Evolutionary conservation across 2,329 filamentous ascomycete species (phyloP).

Genomic region (Gremmenia infestans): DNA sequence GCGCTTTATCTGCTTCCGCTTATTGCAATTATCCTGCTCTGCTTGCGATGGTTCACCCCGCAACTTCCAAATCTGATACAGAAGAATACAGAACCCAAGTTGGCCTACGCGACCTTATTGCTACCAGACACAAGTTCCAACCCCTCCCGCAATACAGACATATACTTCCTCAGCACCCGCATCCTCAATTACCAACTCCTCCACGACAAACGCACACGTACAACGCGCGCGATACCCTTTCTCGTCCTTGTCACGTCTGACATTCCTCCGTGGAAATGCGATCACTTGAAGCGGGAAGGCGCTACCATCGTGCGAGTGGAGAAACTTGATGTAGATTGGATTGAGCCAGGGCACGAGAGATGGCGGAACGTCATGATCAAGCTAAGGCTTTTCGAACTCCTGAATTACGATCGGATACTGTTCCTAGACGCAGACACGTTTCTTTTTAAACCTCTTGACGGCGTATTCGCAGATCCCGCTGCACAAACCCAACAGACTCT

Average conservation of each 20-base stretch:
- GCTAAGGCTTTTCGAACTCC: slow-evolving; percentile 32
- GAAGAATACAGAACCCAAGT: not conserved
- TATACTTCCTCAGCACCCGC: slow-evolving; percentile 33
- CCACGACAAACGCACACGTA: slow-evolving; percentile 29
- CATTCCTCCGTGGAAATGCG: slow-evolving; percentile 21
- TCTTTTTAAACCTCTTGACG: slow-evolving; percentile 29
- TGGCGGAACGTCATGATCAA: slow-evolving; percentile 32
- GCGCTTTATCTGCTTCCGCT: not conserved
- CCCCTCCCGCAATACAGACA: not conserved
- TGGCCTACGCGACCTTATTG: slow-evolving; percentile 8
- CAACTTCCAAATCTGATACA: not conserved
- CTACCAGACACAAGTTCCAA: not conserved
- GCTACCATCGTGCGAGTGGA: slow-evolving; percentile 32
- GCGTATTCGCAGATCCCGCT: slow-evolving; percentile 31
- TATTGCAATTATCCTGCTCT: not conserved
- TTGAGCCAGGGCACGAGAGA: slow-evolving; percentile 25
- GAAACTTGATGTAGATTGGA: slow-evolving; percentile 27
- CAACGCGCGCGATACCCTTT: slow-evolving; percentile 29
- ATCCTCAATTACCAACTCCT: slow-evolving; percentile 35
- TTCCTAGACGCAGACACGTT: slow-evolving; percentile 35
- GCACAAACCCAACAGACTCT: not conserved
- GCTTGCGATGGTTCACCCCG: not conserved
- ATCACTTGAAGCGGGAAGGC: slow-evolving; percentile 32
- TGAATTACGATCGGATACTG: slow-evolving; percentile 32
- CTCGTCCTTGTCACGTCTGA: slow-evolving; percentile 31